A percentile compares a stretch with the other conserved stretches of the same genome.
Conservation (phyloP, 208 protist species). For the Acanthamoeba triangularis region DNA sequence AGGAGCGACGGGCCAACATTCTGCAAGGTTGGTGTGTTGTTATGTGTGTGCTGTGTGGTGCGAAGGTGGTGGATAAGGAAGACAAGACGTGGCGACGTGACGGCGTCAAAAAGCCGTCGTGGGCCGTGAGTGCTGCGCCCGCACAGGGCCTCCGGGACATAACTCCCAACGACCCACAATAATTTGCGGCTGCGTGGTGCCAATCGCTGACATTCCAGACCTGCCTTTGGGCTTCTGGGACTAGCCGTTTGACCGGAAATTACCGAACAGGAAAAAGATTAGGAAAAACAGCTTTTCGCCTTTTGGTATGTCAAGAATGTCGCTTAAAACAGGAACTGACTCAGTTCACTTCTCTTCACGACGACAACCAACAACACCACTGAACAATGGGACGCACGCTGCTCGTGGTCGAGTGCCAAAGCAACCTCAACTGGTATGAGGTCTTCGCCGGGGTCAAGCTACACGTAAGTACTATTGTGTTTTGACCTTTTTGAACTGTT, state of each 20-base stretch:
- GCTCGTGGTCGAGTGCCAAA: conserved; percentile 65
- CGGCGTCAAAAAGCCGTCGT: neutral
- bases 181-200: neutral
- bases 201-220: too few species aligned
- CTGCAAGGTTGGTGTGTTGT: neutral
- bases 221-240: too few species aligned
- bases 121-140: too few species aligned
- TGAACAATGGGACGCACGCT: conserved; percentile 17
- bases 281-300: too few species aligned
- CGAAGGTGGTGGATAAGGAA: neutral
- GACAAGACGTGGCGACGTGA: neutral
- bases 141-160: conserved; percentile 9
- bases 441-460: conserved; percentile 43
- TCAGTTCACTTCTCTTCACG: too few species aligned
- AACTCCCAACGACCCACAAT: neutral
- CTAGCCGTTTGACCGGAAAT: too few species aligned
- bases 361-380: neutral
- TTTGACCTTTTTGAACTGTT: neutral
- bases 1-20: conserved; percentile 24
- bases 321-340: too few species aligned
- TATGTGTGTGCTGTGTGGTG: neutral
- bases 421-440: conserved; percentile 76
- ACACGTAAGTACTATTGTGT: neutral
- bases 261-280: too few species aligned
- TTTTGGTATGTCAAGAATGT: too few species aligned